Evolutionary conservation across 2,329 filamentous ascomycete genomes (phyloP).

Genomic region (Phialophora macrospora): DNA sequence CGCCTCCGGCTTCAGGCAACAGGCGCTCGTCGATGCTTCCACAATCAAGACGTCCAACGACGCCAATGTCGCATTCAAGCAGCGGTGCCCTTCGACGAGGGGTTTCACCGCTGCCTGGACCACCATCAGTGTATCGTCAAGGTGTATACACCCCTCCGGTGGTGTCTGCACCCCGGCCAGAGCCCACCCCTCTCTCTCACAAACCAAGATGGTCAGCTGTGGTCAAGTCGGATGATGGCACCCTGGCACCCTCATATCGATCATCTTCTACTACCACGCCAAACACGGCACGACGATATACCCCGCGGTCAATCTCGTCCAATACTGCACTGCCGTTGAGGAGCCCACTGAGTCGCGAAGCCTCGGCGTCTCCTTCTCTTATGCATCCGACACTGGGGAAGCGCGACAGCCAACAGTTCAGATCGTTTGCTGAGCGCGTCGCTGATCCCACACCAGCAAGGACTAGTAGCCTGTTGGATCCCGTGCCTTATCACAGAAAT

Average conservation of each 20-base stretch:
- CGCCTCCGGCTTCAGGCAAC: constrained; percentile 36
- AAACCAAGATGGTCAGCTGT: constrained; percentile 76
- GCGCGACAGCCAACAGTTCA: constrained; percentile 34
- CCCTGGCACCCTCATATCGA: constrained; percentile 34
- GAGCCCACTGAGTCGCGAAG: constrained; percentile 50
- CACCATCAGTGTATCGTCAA: constrained; percentile 40
- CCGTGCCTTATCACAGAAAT: constrained; percentile 38
- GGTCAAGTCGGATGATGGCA: constrained; percentile 62
- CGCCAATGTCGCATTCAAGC: constrained; percentile 35
- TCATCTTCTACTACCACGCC: constrained; percentile 34
- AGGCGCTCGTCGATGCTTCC: constrained; percentile 35
- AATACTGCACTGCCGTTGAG: constrained; percentile 50
- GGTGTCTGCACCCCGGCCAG: constrained; percentile 50
- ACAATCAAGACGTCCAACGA: constrained; percentile 35
- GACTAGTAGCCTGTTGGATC: constrained; percentile 35
- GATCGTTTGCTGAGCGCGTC: constrained; percentile 39
- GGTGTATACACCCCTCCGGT: constrained; percentile 47
- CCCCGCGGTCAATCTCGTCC: constrained; percentile 43
- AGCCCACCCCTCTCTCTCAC: constrained; percentile 52
- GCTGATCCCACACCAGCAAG: constrained; percentile 32
- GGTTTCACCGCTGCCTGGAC: constrained; percentile 37
- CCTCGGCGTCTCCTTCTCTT: constrained; percentile 49
- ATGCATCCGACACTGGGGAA: constrained; percentile 23
- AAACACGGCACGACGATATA: constrained; percentile 31
- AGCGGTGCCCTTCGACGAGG: constrained; percentile 29